A percentile compares a stretch with the other conserved stretches of the same genome.
Conservation (phyloP, 2,329 filamentous ascomycete species). For the Chaetomium sp. region DNA sequence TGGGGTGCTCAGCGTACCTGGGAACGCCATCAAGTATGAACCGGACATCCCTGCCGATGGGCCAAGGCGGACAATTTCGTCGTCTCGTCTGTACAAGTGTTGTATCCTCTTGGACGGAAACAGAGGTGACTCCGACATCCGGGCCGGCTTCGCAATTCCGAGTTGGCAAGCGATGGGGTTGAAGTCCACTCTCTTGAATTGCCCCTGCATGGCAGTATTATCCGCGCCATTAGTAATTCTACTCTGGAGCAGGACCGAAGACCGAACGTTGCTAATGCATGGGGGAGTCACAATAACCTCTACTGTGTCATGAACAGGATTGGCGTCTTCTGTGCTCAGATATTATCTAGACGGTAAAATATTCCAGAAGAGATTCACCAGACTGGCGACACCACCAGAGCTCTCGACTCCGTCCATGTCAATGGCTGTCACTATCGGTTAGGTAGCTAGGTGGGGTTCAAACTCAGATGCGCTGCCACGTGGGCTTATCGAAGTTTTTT, state of each 20-base stretch:
- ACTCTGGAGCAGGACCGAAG: neutral
- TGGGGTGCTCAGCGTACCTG: neutral
- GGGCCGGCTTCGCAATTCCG: slow-evolving; percentile 31
- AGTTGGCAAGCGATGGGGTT: slow-evolving; percentile 6
- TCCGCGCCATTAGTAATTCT: slow-evolving; percentile 3
- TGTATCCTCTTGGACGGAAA: neutral
- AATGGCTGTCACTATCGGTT: too few relatives aligned
- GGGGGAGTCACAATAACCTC: neutral
- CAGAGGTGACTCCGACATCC: slow-evolving; percentile 29
- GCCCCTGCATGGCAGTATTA: slow-evolving; percentile 18
- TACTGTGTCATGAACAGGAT: neutral
- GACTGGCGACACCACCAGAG: too few relatives aligned
- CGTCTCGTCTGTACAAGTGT: slow-evolving; percentile 1
- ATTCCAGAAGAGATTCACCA: neutral
- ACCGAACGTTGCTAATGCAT: neutral
- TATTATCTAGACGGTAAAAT: neutral
- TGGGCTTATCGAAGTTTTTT: neutral
- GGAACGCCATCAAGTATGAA: neutral
- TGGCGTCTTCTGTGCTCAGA: neutral
- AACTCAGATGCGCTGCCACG: neutral
- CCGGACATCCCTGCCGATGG: slow-evolving; percentile 16
- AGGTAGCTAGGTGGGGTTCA: too few relatives aligned
- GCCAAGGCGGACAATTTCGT: slow-evolving; percentile 32
- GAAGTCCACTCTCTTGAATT: slow-evolving; percentile 3
- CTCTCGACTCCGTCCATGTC: too few relatives aligned